Evolutionary conservation across 2,329 filamentous ascomycete genomes (phyloP).

Genomic region (Pestalotiopsis fici): DNA sequence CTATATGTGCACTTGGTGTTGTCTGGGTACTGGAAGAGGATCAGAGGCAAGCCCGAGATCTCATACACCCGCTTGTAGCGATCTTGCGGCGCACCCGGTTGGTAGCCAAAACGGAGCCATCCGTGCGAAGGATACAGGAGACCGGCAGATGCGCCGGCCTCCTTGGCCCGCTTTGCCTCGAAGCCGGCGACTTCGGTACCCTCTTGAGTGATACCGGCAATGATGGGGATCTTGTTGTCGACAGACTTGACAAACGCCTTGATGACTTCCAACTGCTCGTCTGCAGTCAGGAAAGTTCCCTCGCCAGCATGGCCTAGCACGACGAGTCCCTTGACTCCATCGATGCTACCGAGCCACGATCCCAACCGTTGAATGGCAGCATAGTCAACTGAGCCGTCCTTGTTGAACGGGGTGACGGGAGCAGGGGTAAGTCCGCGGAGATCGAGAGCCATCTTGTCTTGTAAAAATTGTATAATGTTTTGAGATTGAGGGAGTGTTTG

Average conservation of each 20-base stretch:
- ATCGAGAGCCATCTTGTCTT: constrained; percentile 36
- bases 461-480: not conserved
- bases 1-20: constrained; percentile 52
- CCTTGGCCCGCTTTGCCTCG: constrained; percentile 50
- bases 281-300: constrained; percentile 51
- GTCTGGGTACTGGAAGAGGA: constrained; percentile 56
- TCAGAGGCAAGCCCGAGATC: constrained; percentile 48
- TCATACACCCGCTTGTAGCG: constrained; percentile 52
- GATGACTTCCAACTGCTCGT: constrained; percentile 51
- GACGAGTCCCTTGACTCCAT: constrained; percentile 52
- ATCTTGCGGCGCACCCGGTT: constrained; percentile 52
- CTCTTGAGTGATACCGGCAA: constrained; percentile 54
- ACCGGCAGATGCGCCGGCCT: constrained; percentile 50
- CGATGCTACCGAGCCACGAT: constrained; percentile 52
- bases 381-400: constrained; percentile 49
- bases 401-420: constrained; percentile 52
- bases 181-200: constrained; percentile 53
- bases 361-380: constrained; percentile 53
- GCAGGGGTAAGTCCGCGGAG: constrained; percentile 50
- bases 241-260: constrained; percentile 53
- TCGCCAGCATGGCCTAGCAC: constrained; percentile 57
- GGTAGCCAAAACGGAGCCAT: constrained; percentile 57
- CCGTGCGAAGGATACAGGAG: constrained; percentile 54
- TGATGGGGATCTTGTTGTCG: constrained; percentile 49
- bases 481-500: not conserved